A percentile compares a stretch with the other conserved stretches of the same genome.
These are phyloP conservation scores for Penicillium crustosum DNA, from an alignment of 2,329 filamentous ascomycete species.

Conservation along the genomic window DNA sequence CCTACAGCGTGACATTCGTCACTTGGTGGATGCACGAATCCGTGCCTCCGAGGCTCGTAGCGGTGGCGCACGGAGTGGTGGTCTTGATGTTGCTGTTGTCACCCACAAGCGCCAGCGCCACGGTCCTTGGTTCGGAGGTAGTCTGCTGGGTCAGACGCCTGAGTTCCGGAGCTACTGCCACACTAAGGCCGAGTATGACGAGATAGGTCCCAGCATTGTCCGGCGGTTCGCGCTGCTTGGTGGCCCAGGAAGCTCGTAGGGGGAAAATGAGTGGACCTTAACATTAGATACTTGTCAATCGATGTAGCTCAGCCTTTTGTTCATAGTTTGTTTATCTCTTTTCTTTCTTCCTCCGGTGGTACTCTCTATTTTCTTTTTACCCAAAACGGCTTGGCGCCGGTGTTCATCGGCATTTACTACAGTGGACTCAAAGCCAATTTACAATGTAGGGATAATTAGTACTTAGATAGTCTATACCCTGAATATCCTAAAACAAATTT, in stretches of 20 bases:
- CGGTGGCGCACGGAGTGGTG: slow-evolving; percentile 88
- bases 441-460: slow-evolving; percentile 18
- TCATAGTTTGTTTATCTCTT: slow-evolving; percentile 28
- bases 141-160: slow-evolving; percentile 91
- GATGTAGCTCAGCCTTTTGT: slow-evolving; percentile 30
- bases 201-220: slow-evolving; percentile 93
- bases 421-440: slow-evolving; percentile 14
- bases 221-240: slow-evolving; percentile 90
- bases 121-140: slow-evolving; percentile 97
- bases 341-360: slow-evolving; percentile 14
- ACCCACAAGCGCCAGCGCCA: slow-evolving; percentile 96
- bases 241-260: slow-evolving; percentile 68
- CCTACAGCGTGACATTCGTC: slow-evolving; percentile 94
- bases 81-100: slow-evolving; percentile 94
- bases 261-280: slow-evolving; percentile 12
- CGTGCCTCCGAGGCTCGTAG: slow-evolving; percentile 87
- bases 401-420: slow-evolving; percentile 14
- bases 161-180: slow-evolving; percentile 99
- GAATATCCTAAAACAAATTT: neutral
- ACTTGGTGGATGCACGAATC: slow-evolving; percentile 90
- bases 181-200: slow-evolving; percentile 85
- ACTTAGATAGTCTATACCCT: slow-evolving; percentile 6
- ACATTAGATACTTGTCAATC: slow-evolving; percentile 25
- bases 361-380: slow-evolving; percentile 8
- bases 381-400: slow-evolving; percentile 19